These are phyloP conservation scores for Penicillium atrosanguineum DNA, from an alignment of 495 filamentous ascomycete species.

Conservation along the genomic window DNA sequence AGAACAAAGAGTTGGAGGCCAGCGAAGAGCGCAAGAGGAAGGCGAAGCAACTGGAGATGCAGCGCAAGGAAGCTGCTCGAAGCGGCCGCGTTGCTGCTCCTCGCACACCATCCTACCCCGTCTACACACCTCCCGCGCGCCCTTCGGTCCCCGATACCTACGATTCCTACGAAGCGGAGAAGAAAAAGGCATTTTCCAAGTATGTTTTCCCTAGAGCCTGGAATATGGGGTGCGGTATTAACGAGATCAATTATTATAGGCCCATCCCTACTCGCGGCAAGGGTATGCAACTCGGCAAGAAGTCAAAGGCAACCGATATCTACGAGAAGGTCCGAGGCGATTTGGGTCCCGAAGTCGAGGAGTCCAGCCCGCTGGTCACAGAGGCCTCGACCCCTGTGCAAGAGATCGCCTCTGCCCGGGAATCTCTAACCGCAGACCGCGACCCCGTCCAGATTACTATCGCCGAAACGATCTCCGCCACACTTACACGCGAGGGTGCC, in stretches of 20 bases:
- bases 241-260: conserved; percentile 33
- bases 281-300: conserved; percentile 98
- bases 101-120: conserved; percentile 77
- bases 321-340: conserved; percentile 93
- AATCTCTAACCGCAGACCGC: conserved; percentile 65
- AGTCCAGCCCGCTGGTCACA: conserved; percentile 72
- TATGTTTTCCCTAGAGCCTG: conserved; percentile 36
- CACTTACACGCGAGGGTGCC: conserved; percentile 79
- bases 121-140: conserved; percentile 79
- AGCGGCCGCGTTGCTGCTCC: conserved; percentile 56
- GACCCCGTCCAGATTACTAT: conserved; percentile 84
- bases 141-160: conserved; percentile 75
- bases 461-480: conserved; percentile 83
- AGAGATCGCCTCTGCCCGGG: conserved; percentile 55
- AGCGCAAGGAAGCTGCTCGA: conserved; percentile 85
- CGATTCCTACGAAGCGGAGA: conserved; percentile 92
- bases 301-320: conserved; percentile 93
- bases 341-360: conserved; percentile 73
- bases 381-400: conserved; percentile 53
- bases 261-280: conserved; percentile 78
- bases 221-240: conserved; percentile 1
- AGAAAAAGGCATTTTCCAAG: conserved; percentile 82
- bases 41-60: conserved; percentile 96
- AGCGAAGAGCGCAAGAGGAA: conserved; percentile 96
- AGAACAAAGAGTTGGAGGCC: conserved; percentile 98